Conservation (phyloP, 2,329 filamentous ascomycete genomes). For the Pseudogymnoascus sp. region DNA sequence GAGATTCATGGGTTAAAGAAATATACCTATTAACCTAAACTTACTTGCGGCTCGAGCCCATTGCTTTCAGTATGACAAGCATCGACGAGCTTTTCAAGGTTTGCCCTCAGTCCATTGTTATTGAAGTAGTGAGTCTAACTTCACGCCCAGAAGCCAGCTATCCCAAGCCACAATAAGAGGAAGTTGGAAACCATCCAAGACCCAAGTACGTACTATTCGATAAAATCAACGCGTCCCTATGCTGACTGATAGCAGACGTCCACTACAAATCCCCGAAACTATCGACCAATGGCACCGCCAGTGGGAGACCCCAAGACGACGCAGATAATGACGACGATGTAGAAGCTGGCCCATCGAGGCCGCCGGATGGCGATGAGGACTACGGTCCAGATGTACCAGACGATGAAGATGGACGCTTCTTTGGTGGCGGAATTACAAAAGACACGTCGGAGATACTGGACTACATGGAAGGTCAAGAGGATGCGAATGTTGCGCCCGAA, state of each 20-base stretch:
- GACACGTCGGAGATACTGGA: slow-evolving; percentile 78
- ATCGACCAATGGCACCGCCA: slow-evolving; percentile 12
- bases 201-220: neutral
- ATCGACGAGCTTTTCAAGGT: slow-evolving; percentile 8
- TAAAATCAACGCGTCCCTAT: neutral
- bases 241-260: neutral
- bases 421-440: slow-evolving; percentile 79
- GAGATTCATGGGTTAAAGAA: neutral
- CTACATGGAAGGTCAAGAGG: slow-evolving; percentile 67
- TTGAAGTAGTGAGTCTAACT: slow-evolving; percentile 1
- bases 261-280: slow-evolving; percentile 8
- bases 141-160: neutral
- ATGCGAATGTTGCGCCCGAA: slow-evolving; percentile 43
- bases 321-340: slow-evolving; percentile 34
- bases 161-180: slow-evolving; percentile 8
- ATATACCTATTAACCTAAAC: neutral
- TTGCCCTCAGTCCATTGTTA: neutral
- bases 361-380: slow-evolving; percentile 47
- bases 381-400: slow-evolving; percentile 49
- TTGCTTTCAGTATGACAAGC: neutral
- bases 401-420: slow-evolving; percentile 92
- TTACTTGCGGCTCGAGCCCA: neutral
- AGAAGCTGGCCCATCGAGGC: slow-evolving; percentile 44
- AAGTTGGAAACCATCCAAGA: slow-evolving; percentile 8
- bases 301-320: neutral